A percentile compares a stretch with the other conserved stretches of the same genome.
These are phyloP conservation scores for Orbilia ellipsospora DNA, from an alignment of 2,329 filamentous ascomycete species.

Conservation along the genomic window DNA sequence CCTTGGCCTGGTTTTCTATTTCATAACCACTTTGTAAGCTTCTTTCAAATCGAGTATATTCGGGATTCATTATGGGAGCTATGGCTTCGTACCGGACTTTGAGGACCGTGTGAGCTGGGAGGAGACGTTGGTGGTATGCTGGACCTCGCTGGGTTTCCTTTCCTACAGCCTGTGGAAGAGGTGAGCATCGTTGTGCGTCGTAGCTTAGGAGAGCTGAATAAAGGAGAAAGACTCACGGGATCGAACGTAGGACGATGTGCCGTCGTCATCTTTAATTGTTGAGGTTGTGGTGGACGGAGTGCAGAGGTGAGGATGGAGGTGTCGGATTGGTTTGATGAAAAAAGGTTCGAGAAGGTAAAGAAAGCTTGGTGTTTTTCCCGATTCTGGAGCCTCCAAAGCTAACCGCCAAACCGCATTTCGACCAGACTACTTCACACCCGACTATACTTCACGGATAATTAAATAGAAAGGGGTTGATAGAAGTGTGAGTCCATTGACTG, in stretches of 20 bases:
- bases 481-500: too few relatives aligned
- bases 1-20: slow-evolving; percentile 85
- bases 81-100: slow-evolving; percentile 75
- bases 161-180: slow-evolving; percentile 75
- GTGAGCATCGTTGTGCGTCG: background rate
- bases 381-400: slow-evolving; percentile 12
- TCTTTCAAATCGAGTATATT: background rate
- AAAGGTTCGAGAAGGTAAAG: background rate
- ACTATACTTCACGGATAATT: too few relatives aligned
- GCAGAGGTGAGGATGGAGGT: slow-evolving; percentile 5
- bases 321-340: background rate
- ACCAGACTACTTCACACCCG: too few relatives aligned
- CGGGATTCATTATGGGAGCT: background rate
- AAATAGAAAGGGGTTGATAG: too few relatives aligned
- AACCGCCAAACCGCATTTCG: too few relatives aligned
- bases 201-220: background rate
- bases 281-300: slow-evolving; percentile 10
- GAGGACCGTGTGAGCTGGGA: slow-evolving; percentile 91
- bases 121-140: slow-evolving; percentile 94
- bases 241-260: slow-evolving; percentile 93
- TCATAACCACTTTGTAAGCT: background rate
- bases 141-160: slow-evolving; percentile 94
- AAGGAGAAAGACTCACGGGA: slow-evolving; percentile 69
- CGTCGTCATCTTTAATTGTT: slow-evolving; percentile 63
- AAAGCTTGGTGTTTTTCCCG: slow-evolving; percentile 12